Conservation (phyloP, 768 basidiomycete species). For the Clitopilus hobsonii region DNA sequence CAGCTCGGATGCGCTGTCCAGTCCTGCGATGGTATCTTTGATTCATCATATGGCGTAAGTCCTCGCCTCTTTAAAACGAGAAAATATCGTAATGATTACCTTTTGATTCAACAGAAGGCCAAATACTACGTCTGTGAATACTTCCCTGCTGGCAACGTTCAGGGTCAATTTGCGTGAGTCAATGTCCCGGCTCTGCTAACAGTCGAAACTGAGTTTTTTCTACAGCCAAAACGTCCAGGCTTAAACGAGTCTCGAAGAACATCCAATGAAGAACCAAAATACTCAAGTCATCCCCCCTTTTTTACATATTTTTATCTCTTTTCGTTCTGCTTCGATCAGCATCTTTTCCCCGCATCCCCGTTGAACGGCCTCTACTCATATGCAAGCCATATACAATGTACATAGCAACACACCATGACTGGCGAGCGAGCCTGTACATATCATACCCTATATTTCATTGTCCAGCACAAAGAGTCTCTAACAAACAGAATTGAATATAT, state of each 20-base stretch:
- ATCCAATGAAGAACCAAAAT: not conserved
- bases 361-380: not conserved
- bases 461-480: not conserved
- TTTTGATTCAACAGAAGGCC: constrained; percentile 34
- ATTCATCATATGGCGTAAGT: constrained; percentile 48
- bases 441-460: not conserved
- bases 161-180: constrained; percentile 56
- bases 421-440: not conserved
- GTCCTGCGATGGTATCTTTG: constrained; percentile 56
- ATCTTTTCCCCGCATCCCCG: not conserved
- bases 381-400: not conserved
- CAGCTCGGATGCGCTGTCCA: constrained; percentile 61
- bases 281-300: constrained; percentile 1
- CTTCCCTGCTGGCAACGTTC: constrained; percentile 57
- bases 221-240: constrained; percentile 42
- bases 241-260: constrained; percentile 15
- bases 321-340: constrained; percentile 2
- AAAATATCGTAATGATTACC: not conserved
- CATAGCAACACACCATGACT: not conserved
- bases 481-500: not conserved
- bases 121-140: constrained; percentile 71
- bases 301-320: constrained; percentile 4
- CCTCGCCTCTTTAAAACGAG: not conserved
- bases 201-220: not conserved
- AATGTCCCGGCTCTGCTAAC: not conserved